Percentiles rank a stretch among this genome's conserved stretches.
Conservation (phyloP, 2,329 filamentous ascomycete genomes). For the Monosporascus sp. region DNA sequence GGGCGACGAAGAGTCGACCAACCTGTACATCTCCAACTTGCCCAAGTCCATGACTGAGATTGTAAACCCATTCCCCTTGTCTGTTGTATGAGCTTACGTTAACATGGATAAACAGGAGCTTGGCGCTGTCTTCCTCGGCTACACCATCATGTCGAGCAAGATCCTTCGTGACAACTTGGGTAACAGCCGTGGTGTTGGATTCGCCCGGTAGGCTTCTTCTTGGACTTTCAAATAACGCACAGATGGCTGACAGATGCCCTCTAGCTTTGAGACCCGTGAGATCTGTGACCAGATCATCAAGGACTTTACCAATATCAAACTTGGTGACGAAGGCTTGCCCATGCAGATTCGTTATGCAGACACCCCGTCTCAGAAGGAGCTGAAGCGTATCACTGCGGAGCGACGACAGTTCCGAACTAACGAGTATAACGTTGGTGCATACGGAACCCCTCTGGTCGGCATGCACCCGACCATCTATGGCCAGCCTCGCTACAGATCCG, state of each 20-base stretch:
- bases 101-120: slow-evolving; percentile 51
- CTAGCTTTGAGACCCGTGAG: slow-evolving; percentile 82
- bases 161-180: slow-evolving; percentile 90
- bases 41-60: slow-evolving; percentile 89
- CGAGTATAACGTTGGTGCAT: slow-evolving; percentile 79
- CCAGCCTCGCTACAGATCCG: slow-evolving; percentile 33
- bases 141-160: slow-evolving; percentile 86
- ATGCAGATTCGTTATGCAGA: slow-evolving; percentile 96
- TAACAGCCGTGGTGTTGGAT: slow-evolving; percentile 93
- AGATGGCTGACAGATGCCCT: slow-evolving; percentile 15
- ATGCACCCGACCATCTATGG: slow-evolving; percentile 46
- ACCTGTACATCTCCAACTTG: slow-evolving; percentile 96
- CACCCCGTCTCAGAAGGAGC: slow-evolving; percentile 90
- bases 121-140: slow-evolving; percentile 72
- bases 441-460: slow-evolving; percentile 58
- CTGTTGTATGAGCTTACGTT: slow-evolving; percentile 7
- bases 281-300: slow-evolving; percentile 86
- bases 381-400: slow-evolving; percentile 94
- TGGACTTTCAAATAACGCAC: slow-evolving; percentile 1
- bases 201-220: slow-evolving; percentile 68
- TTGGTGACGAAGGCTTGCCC: slow-evolving; percentile 74
- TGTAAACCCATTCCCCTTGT: slow-evolving; percentile 37
- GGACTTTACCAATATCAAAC: slow-evolving; percentile 74
- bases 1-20: slow-evolving; percentile 83
- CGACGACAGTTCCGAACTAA: slow-evolving; percentile 93